phyloP scores from a whole-genome alignment of 225 moss, liverwort and hornwort genomes.

The Antitrichia curtipendula region DNA sequence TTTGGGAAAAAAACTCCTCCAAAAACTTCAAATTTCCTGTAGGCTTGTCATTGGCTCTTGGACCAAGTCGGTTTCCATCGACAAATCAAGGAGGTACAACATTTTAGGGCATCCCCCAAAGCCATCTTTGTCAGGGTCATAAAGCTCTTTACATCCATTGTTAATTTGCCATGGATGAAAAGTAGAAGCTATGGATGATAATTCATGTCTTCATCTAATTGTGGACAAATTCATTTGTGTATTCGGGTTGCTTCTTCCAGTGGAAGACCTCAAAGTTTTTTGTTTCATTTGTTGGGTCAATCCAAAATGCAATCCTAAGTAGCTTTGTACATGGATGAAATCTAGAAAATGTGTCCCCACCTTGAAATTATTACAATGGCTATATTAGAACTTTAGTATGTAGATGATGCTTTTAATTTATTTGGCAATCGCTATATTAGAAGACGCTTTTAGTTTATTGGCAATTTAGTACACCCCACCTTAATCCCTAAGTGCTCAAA shows the following conservation, averaged over 20 bases:
- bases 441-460: neutral
- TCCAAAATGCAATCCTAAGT: fast-evolving
- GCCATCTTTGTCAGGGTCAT: neutral
- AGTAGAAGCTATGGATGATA: fast-evolving
- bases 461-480: neutral
- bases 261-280: neutral
- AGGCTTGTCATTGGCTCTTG: neutral
- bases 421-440: fast-evolving
- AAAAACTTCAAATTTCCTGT: neutral
- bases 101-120: fast-evolving
- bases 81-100: neutral
- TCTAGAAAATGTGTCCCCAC: fast-evolving
- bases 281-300: neutral
- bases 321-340: neutral
- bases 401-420: neutral
- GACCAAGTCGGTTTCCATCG: fast-evolving
- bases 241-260: neutral
- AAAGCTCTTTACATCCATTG: neutral
- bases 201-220: neutral
- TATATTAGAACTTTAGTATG: neutral
- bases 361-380: neutral
- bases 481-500: too few species aligned
- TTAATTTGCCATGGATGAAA: neutral
- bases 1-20: neutral
- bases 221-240: neutral